These are phyloP conservation scores for Cordyceps fumosorosea DNA, from an alignment of 2,329 filamentous ascomycete species.

Conservation along the genomic window DNA sequence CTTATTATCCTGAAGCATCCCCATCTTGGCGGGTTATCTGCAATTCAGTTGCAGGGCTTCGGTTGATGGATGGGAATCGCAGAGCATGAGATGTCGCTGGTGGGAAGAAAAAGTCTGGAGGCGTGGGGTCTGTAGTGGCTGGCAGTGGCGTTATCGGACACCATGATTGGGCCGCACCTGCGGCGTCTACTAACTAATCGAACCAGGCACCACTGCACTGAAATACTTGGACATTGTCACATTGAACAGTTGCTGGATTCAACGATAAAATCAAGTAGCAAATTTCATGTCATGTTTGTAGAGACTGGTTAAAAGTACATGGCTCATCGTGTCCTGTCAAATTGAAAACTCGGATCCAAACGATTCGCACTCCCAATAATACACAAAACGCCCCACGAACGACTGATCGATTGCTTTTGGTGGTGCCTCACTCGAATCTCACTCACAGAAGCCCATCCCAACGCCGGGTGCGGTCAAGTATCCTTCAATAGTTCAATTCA, in stretches of 20 bases:
- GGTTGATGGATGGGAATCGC: background rate
- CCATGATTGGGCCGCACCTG: background rate
- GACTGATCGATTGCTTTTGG: background rate
- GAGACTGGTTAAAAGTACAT: slow-evolving; percentile 1
- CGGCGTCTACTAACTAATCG: background rate
- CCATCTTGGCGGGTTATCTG: slow-evolving; percentile 7
- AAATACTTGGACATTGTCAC: too few relatives aligned
- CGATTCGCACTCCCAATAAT: background rate
- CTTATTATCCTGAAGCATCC: slow-evolving; percentile 10
- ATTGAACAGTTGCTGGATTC: background rate
- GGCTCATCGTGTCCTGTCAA: background rate
- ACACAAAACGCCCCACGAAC: slow-evolving; percentile 1
- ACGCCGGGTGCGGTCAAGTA: background rate
- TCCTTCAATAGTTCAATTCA: slow-evolving; percentile 76
- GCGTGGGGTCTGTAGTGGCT: slow-evolving; percentile 8
- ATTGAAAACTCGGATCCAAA: background rate
- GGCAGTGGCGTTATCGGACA: background rate
- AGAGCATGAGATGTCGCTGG: background rate
- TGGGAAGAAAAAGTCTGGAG: slow-evolving; percentile 14
- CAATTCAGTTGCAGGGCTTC: background rate
- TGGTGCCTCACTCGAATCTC: background rate
- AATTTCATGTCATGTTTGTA: background rate
- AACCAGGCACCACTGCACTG: background rate
- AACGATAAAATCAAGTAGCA: background rate
- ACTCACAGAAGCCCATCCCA: background rate